Conservation (phyloP, 2,329 filamentous ascomycete genomes). For the Incumbomyces lentus region DNA sequence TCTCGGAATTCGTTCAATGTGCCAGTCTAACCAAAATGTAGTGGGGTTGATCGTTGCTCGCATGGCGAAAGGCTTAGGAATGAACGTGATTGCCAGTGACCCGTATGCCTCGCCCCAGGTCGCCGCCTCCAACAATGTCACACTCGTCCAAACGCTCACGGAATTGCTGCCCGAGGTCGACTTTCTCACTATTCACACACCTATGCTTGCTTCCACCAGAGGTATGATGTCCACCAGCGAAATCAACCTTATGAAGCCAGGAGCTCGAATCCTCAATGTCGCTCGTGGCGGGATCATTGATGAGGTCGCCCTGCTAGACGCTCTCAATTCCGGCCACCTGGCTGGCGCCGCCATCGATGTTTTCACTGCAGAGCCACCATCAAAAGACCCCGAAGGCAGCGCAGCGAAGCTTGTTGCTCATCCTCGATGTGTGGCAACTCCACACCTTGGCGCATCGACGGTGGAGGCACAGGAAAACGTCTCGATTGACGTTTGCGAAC, state of each 20-base stretch:
- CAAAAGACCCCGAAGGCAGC: constrained; percentile 45
- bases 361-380: constrained; percentile 63
- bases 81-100: constrained; percentile 65
- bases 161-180: constrained; percentile 58
- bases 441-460: constrained; percentile 69
- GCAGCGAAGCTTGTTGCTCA: constrained; percentile 57
- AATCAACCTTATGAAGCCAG: constrained; percentile 60
- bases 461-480: constrained; percentile 78
- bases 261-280: constrained; percentile 66
- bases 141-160: constrained; percentile 46
- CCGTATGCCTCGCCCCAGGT: constrained; percentile 68
- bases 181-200: constrained; percentile 73
- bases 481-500: constrained; percentile 69
- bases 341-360: constrained; percentile 72
- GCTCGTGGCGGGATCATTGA: constrained; percentile 73
- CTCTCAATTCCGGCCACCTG: constrained; percentile 60
- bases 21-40: constrained; percentile 18
- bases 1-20: not conserved
- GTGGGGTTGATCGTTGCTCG: constrained; percentile 69
- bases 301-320: constrained; percentile 59
- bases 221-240: constrained; percentile 61
- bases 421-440: constrained; percentile 63
- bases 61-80: constrained; percentile 67
- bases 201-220: constrained; percentile 64
- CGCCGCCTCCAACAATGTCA: constrained; percentile 57